Conservation (phyloP, 2,329 filamentous ascomycete genomes). For the Chaetomium globosum region DNA sequence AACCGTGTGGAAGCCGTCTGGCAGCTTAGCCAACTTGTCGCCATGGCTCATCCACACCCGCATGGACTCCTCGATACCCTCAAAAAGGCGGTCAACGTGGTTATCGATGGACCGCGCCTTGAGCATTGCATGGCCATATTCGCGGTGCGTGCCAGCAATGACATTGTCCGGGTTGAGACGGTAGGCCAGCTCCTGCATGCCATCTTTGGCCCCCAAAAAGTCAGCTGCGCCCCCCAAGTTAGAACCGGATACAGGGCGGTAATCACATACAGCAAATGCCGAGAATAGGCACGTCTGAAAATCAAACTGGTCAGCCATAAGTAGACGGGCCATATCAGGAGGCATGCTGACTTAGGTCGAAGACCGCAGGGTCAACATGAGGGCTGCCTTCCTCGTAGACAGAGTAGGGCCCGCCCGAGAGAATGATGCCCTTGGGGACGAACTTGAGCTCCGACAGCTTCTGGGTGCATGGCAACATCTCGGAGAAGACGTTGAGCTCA, state of each 20-base stretch:
- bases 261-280: slow-evolving; percentile 40
- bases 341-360: slow-evolving; percentile 62
- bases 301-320: slow-evolving; percentile 32
- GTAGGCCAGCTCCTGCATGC: slow-evolving; percentile 73
- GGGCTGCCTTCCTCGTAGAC: slow-evolving; percentile 71
- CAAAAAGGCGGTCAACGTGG: slow-evolving; percentile 78
- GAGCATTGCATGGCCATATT: slow-evolving; percentile 55
- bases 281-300: slow-evolving; percentile 40
- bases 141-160: slow-evolving; percentile 35
- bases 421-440: slow-evolving; percentile 82
- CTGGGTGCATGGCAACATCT: slow-evolving; percentile 85
- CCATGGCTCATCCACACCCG: slow-evolving; percentile 85
- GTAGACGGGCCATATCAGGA: slow-evolving; percentile 49
- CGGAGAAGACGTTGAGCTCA: slow-evolving; percentile 60
- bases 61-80: slow-evolving; percentile 69
- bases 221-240: slow-evolving; percentile 14
- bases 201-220: slow-evolving; percentile 42
- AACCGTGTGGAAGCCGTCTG: slow-evolving; percentile 71
- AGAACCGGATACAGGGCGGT: not conserved
- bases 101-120: slow-evolving; percentile 28
- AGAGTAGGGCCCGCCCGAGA: slow-evolving; percentile 61
- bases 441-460: slow-evolving; percentile 75
- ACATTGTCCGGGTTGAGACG: slow-evolving; percentile 54
- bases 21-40: slow-evolving; percentile 78
- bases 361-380: slow-evolving; percentile 76